Base-by-base conservation (phyloP, 352 stramenopile genomes). In the Blastocystis sp. region DNA sequence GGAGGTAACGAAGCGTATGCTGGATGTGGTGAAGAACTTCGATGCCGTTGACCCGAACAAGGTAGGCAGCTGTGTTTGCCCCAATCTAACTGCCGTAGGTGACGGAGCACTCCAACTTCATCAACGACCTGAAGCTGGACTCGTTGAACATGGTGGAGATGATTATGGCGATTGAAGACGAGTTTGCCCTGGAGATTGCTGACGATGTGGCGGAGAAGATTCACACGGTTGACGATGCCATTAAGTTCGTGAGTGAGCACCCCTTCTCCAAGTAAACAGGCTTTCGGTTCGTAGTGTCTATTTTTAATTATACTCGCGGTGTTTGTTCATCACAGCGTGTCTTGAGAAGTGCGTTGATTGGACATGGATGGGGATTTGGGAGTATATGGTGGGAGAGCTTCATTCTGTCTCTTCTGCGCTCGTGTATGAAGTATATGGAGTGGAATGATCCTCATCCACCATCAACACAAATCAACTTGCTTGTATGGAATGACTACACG, bases 131-230 rank as follows among this genome's bases (percentile, higher is more conserved):
- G 66, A 96, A 96, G 66, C 93, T 99, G 69, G 97, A 99, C 92
- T 99, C 96, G 84, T 94, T 99, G 77, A 97, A 99, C 92, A 93
- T 93, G 65, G 94, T 97, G 0, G 94, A 97, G 90, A 91, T 95
- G 87, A 95, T 99, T 71, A 99, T 99, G 97, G 96, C 97, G 62
- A 98, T 99, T 91, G 97, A 99, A 92, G 97, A 99, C 91, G 97
- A 99, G 92, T 99, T 99, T 92, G 96, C 95, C 78, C 98, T 99
- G 91, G 97, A 99, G 92, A 99, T 99, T 92, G 97, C 97, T 68
- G 97, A 99, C 94, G 96, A 96, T 87, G 96, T 99, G 92, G 96
- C 97, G 68, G 97, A 99, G 91, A 99, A 98, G 92, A 98, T 99
- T 90, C 91, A 94, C 24, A 98, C 95, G 90, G 93, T 98, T 69